phyloP scores from a whole-genome alignment of 208 protist species.

The Leishmania braziliensis region DNA sequence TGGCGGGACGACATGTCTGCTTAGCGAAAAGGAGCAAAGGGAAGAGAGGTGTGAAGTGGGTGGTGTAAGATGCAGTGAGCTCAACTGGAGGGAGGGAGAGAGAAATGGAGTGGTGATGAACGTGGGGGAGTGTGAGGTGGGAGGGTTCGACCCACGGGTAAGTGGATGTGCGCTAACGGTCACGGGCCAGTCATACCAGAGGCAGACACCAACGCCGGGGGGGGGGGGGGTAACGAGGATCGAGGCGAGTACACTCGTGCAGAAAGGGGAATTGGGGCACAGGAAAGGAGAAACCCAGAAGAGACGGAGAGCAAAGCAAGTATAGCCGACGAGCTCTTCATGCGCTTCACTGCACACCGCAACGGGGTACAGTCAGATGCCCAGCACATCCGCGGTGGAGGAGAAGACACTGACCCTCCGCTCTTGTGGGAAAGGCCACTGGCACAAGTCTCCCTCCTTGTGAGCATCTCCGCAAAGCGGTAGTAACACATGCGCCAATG shows the following conservation, averaged over 20 bases:
- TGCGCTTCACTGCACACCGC: not conserved
- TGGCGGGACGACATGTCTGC: constrained; percentile 77
- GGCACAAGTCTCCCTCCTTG: not conserved
- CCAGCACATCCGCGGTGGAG: not conserved
- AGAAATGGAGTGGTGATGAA: not conserved
- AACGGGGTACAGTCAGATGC: not conserved
- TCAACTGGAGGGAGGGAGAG: not conserved
- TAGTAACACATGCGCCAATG: not conserved
- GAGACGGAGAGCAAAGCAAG: not conserved
- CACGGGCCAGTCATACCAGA: not conserved
- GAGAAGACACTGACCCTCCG: not conserved
- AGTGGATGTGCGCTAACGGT: not conserved
- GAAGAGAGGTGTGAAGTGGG: not conserved
- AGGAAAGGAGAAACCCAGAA: not conserved
- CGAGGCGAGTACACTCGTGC: not conserved
- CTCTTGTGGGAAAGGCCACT: not conserved
- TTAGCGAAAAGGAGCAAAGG: not conserved
- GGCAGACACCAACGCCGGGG: not conserved
- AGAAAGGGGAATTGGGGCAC: not conserved
- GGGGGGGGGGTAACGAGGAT: not conserved
- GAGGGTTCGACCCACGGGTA: not conserved
- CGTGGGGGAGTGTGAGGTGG: not conserved
- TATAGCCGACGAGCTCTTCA: not conserved
- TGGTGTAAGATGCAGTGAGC: not conserved
- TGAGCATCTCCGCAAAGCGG: not conserved